Percentiles rank a stretch among this genome's conserved stretches.
Conservation (phyloP, 164 flowering plant species). For the Cinnamomum chago region DNA sequence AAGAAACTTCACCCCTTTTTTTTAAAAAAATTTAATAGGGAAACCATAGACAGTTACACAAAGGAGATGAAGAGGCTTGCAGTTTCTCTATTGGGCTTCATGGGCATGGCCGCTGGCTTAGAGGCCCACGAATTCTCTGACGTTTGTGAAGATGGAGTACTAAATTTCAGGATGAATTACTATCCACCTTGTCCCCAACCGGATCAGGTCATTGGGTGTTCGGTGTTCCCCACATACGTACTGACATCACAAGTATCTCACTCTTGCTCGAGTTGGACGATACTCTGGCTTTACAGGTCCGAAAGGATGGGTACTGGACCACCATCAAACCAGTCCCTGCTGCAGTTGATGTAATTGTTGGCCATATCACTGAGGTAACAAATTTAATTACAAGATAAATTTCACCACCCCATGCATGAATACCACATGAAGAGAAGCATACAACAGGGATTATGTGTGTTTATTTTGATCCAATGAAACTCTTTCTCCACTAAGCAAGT, state of each 20-base stretch:
- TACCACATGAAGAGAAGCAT: too few relatives aligned
- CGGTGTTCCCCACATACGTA: constrained; percentile 5
- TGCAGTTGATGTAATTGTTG: not conserved
- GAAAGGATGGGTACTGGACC: constrained; percentile 9
- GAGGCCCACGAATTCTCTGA: constrained; percentile 1
- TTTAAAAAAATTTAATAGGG: not conserved
- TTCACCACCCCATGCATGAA: not conserved
- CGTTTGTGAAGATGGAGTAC: constrained; percentile 2
- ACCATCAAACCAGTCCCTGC: constrained; percentile 3
- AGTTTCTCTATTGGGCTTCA: constrained; percentile 9
- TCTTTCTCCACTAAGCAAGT: too few relatives aligned
- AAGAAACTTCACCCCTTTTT: not conserved
- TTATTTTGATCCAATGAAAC: not conserved
- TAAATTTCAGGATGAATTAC: constrained; percentile 10
- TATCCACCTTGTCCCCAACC: constrained; percentile 12
- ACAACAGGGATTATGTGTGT: not conserved
- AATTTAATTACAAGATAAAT: too few relatives aligned
- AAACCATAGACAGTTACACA: not conserved
- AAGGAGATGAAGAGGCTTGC: constrained; percentile 8
- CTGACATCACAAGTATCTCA: constrained; percentile 7
- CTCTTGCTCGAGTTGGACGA: constrained; percentile 7
- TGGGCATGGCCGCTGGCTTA: constrained; percentile 3
- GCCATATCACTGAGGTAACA: constrained; percentile 6
- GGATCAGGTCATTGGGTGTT: constrained; percentile 2
- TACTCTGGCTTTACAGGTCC: constrained; percentile 8